phyloP scores from a whole-genome alignment of 257 asterid genomes.

The Hygrophila difformis region DNA sequence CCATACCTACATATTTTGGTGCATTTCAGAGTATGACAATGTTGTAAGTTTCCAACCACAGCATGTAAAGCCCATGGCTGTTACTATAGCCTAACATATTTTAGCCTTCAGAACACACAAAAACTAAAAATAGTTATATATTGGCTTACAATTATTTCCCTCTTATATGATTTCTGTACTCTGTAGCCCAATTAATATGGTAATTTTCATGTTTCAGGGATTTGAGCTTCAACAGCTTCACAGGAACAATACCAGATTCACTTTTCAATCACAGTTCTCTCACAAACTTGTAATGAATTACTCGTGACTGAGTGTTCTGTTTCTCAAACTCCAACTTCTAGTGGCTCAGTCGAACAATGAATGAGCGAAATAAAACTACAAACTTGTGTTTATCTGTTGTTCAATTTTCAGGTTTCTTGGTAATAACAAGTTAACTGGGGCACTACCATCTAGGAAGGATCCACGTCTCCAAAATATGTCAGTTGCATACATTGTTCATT shows the following conservation, averaged over 20 bases:
- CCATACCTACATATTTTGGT: constrained; percentile 51
- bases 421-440: constrained; percentile 53
- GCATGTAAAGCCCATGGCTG: not conserved
- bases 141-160: too few species aligned
- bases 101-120: not conserved
- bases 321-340: not conserved
- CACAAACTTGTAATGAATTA: constrained; percentile 39
- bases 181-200: too few species aligned
- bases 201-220: constrained; percentile 60
- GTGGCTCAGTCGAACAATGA: not conserved
- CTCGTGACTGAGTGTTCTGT: constrained; percentile 6
- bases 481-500: constrained; percentile 5
- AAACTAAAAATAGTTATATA: too few species aligned
- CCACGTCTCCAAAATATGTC: constrained; percentile 44
- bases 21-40: constrained; percentile 36
- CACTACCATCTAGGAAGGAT: constrained; percentile 42
- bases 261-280: constrained; percentile 48
- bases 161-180: too few species aligned
- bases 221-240: constrained; percentile 80
- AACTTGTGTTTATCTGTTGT: not conserved
- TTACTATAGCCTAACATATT: constrained; percentile 1
- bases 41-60: constrained; percentile 40
- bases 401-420: constrained; percentile 70
- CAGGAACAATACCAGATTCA: constrained; percentile 43
- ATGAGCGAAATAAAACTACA: not conserved